Evolutionary conservation across 164 flowering plant genomes (phyloP).

Genomic region (Buxus sempervirens): DNA sequence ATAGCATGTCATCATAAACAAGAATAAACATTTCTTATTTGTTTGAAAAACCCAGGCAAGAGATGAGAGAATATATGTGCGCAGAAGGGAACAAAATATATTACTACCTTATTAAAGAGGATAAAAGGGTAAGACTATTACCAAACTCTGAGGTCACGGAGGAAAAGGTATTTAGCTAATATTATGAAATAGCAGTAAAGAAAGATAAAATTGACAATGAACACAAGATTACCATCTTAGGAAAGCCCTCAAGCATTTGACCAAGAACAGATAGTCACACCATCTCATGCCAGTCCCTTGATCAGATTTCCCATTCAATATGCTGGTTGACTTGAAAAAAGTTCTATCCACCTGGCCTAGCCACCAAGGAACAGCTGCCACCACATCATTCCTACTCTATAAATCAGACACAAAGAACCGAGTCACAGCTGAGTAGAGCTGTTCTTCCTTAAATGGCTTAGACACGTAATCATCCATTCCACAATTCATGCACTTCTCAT

Average conservation of each 20-base stretch:
- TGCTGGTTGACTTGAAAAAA: neutral
- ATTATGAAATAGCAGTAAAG: no score
- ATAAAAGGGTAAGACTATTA: no score
- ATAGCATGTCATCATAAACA: no score
- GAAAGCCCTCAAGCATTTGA: conserved; percentile 6
- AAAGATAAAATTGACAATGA: no score
- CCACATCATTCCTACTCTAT: conserved; percentile 13
- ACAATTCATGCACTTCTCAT: conserved; percentile 58
- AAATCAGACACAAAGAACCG: conserved; percentile 57
- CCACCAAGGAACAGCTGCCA: conserved; percentile 6
- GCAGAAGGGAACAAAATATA: no score
- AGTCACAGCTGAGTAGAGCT: conserved; percentile 68
- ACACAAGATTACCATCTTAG: no score
- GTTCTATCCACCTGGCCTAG: conserved; percentile 7
- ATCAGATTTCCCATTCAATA: neutral
- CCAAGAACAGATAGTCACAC: neutral
- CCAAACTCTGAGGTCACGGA: no score
- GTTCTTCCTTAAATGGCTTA: conserved; percentile 85
- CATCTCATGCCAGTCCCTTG: conserved; percentile 2
- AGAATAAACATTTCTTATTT: no score
- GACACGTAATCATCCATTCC: conserved; percentile 95
- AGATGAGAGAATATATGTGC: no score
- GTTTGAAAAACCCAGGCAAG: no score
- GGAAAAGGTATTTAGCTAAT: no score
- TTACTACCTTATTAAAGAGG: no score